These are phyloP conservation scores for Platanthera guangdongensis DNA, from an alignment of 106 monocot genomes.

Conservation along the genomic window DNA sequence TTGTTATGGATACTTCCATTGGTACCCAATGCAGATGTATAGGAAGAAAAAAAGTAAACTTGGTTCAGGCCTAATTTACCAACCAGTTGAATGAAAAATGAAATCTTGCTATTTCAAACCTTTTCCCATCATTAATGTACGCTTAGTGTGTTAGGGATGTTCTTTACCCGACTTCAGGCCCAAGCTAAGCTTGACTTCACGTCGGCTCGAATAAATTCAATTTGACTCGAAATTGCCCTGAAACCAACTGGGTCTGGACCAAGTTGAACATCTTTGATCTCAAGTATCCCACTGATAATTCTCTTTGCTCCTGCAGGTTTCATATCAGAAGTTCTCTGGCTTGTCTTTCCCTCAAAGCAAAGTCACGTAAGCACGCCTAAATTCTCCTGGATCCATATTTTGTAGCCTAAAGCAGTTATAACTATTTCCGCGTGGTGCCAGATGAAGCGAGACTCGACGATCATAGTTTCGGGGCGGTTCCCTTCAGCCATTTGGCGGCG, in stretches of 20 bases:
- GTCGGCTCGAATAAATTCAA: too few relatives aligned
- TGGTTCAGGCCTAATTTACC: neutral
- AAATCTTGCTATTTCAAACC: neutral
- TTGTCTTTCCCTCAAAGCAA: conserved; percentile 32
- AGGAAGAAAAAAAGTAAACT: neutral
- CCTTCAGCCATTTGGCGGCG: conserved; percentile 61
- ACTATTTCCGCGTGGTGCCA: conserved; percentile 5
- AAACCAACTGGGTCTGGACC: too few relatives aligned
- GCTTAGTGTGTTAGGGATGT: neutral
- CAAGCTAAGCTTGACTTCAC: too few relatives aligned
- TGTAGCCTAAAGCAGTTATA: neutral
- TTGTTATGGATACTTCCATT: neutral
- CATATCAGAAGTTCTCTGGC: conserved; percentile 15
- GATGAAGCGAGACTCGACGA: conserved; percentile 33
- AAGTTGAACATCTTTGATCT: too few relatives aligned
- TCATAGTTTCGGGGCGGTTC: conserved; percentile 31
- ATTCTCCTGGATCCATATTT: neutral
- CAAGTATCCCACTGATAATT: neutral
- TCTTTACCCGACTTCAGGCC: too few relatives aligned
- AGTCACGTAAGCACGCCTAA: conserved; percentile 26
- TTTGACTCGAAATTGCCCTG: too few relatives aligned
- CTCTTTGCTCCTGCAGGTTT: conserved; percentile 16
- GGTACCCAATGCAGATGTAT: neutral
- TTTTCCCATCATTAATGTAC: neutral
- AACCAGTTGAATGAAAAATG: neutral